phyloP scores from a whole-genome alignment of 1,139 yeast species.

The Nakaseomyces nivariensis region DNA sequence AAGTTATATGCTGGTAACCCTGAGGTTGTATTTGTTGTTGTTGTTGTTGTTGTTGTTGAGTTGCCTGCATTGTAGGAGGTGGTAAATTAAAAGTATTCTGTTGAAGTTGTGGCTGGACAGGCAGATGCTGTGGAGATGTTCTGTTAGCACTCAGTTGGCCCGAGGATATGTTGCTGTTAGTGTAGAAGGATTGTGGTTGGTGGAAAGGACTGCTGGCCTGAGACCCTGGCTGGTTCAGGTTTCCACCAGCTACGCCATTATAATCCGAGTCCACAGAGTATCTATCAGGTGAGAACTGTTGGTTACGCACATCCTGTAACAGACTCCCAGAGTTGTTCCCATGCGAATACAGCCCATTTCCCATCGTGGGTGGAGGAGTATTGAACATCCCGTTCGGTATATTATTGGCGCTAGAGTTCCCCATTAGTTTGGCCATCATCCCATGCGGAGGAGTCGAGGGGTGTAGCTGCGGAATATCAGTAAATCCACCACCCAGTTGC shows the following conservation, averaged over 20 bases:
- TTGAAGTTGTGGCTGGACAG: constrained; percentile 6
- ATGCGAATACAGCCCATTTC: constrained; percentile 19
- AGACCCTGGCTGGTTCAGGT: constrained; percentile 8
- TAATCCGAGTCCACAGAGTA: constrained; percentile 24
- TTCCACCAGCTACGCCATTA: background rate
- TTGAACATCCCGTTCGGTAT: constrained; percentile 10
- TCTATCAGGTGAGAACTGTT: constrained; percentile 23
- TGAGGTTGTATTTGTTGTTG: constrained; percentile 2
- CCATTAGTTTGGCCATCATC: background rate
- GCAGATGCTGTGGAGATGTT: constrained; percentile 5
- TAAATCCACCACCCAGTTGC: constrained; percentile 16
- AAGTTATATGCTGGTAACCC: background rate
- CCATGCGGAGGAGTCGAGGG: constrained; percentile 23
- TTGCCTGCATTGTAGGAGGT: background rate
- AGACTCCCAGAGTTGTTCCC: constrained; percentile 24
- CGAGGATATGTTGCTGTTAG: constrained; percentile 4
- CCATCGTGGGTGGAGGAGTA: constrained; percentile 20
- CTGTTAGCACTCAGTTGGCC: constrained; percentile 6
- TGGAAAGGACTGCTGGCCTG: constrained; percentile 17
- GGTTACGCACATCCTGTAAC: constrained; percentile 10
- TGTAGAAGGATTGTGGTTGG: constrained; percentile 18
- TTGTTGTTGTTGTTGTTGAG: constrained; percentile 8
- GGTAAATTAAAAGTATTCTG: constrained; percentile 3
- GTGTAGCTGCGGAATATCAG: constrained; percentile 25
- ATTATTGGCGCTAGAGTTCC: background rate